These are phyloP conservation scores for Arachnomyces sp. DNA, from an alignment of 2,329 filamentous ascomycete genomes.

Conservation along the genomic window DNA sequence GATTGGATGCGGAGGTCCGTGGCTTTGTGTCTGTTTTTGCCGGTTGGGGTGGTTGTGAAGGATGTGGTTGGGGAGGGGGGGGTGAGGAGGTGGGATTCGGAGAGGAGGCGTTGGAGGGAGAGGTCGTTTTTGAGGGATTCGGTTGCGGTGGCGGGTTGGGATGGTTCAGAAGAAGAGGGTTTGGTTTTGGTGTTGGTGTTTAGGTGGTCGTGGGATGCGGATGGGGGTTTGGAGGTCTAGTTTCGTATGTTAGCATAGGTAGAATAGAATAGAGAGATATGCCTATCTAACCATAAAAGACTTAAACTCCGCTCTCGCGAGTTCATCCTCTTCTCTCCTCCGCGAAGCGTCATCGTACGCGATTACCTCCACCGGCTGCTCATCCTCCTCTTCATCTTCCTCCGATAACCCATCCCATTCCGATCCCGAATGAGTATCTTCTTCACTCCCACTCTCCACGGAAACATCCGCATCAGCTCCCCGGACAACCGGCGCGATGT, in stretches of 20 bases:
- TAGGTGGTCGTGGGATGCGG: conserved; percentile 17
- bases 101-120: conserved; percentile 78
- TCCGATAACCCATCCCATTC: conserved; percentile 61
- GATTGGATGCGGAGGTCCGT: conserved; percentile 76
- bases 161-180: conserved; percentile 13
- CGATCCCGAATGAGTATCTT: conserved; percentile 30
- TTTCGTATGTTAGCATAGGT: not conserved
- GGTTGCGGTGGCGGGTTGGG: conserved; percentile 27
- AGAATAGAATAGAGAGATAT: not conserved
- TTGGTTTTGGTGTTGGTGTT: conserved; percentile 13
- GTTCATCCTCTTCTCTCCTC: conserved; percentile 38
- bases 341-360: conserved; percentile 52
- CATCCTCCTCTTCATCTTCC: conserved; percentile 18
- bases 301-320: conserved; percentile 67
- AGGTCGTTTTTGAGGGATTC: conserved; percentile 93
- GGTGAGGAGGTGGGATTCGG: conserved; percentile 75
- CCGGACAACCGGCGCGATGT: conserved; percentile 23
- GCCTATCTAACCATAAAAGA: not conserved
- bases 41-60: conserved; percentile 60
- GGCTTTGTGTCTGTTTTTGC: conserved; percentile 71
- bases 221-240: conserved; percentile 42
- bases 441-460: conserved; percentile 8
- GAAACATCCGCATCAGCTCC: conserved; percentile 17
- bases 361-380: conserved; percentile 46
- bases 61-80: conserved; percentile 79